Percentiles rank a stretch among this genome's conserved stretches.
Conservation (phyloP, 2,329 filamentous ascomycete species). For the Fusarium haematococcum region DNA sequence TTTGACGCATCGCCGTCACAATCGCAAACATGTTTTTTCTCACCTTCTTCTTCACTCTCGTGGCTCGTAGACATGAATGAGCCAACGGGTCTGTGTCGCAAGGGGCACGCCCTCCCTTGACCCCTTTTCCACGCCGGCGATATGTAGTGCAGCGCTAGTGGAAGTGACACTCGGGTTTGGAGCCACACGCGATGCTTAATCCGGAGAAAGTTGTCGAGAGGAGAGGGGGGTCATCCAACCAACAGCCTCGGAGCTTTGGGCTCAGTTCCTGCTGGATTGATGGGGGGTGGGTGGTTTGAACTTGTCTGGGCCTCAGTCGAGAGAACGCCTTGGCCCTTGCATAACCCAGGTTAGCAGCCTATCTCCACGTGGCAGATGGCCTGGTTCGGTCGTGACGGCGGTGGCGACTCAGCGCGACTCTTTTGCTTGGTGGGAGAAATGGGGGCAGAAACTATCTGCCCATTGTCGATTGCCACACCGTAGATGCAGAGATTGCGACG, state of each 20-base stretch:
- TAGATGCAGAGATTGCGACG: background rate
- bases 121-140: constrained; percentile 8
- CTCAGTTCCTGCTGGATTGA: background rate
- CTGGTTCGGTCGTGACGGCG: background rate
- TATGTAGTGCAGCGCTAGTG: background rate
- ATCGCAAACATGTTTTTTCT: background rate
- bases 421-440: background rate
- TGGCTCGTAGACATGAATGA: background rate
- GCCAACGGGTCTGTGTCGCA: constrained; percentile 1
- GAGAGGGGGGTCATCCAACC: background rate
- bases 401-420: background rate
- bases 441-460: background rate
- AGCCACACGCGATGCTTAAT: constrained; percentile 10
- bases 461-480: constrained; percentile 1
- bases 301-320: constrained; percentile 15
- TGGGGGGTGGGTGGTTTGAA: background rate
- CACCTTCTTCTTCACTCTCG: background rate
- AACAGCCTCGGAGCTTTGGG: background rate
- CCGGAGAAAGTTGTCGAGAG: constrained; percentile 17
- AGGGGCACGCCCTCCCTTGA: background rate
- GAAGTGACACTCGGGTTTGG: background rate
- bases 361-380: constrained; percentile 38
- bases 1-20: background rate
- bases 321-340: constrained; percentile 25
- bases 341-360: constrained; percentile 21